These are phyloP conservation scores for Aspergillus chevalieri DNA, from an alignment of 2,329 filamentous ascomycete genomes.

Conservation along the genomic window DNA sequence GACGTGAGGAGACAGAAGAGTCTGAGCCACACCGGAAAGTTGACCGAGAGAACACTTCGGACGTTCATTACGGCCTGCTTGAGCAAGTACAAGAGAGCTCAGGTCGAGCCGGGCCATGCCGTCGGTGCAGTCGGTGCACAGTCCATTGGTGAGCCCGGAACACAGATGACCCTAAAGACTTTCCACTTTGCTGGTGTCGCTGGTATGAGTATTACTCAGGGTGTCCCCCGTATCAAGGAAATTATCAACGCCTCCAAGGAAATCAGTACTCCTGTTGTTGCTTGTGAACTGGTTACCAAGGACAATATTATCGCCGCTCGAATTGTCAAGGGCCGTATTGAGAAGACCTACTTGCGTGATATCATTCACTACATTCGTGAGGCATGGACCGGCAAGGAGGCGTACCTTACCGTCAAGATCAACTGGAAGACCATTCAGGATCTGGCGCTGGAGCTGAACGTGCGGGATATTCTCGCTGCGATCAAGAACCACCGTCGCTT, in stretches of 20 bases:
- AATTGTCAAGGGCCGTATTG: conserved; percentile 86
- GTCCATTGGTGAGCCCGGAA: conserved; percentile 96
- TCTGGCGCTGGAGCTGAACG: conserved; percentile 72
- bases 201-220: conserved; percentile 98
- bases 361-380: conserved; percentile 77
- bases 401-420: conserved; percentile 73
- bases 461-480: conserved; percentile 66
- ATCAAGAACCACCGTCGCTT: conserved; percentile 79
- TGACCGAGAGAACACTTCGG: conserved; percentile 67
- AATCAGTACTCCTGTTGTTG: conserved; percentile 92
- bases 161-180: conserved; percentile 98
- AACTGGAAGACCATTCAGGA: conserved; percentile 72
- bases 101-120: conserved; percentile 89
- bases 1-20: conserved; percentile 28
- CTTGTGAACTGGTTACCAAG: conserved; percentile 73
- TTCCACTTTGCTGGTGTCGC: conserved; percentile 99
- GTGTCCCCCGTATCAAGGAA: conserved; percentile 99
- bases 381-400: conserved; percentile 71
- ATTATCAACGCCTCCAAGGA: conserved; percentile 96
- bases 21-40: conserved; percentile 70
- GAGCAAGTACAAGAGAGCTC: conserved; percentile 82
- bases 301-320: conserved; percentile 71
- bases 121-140: conserved; percentile 95
- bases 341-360: conserved; percentile 87
- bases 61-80: conserved; percentile 77